These are phyloP conservation scores for Candida takata DNA, from an alignment of 805 yeast species.

Conservation along the genomic window DNA sequence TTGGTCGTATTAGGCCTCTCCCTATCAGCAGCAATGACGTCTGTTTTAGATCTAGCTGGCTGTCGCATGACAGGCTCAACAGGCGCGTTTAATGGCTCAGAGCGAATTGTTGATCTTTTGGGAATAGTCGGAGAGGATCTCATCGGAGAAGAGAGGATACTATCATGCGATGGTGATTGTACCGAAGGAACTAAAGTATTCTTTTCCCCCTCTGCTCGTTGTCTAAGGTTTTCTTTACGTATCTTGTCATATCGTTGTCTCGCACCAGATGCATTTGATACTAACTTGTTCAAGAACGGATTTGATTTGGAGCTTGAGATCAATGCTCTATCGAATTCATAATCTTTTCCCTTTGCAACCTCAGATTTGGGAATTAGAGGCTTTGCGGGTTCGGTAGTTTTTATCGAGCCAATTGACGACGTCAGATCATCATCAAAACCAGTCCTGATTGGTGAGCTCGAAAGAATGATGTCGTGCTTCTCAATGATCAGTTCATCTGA, in stretches of 20 bases:
- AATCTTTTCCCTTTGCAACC: neutral
- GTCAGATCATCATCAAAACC: conserved; percentile 1
- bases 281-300: conserved; percentile 4
- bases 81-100: neutral
- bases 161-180: too few species aligned
- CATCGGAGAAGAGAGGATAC: neutral
- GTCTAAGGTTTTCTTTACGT: neutral
- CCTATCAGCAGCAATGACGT: neutral
- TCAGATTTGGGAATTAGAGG: conserved; percentile 1
- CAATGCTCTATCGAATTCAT: conserved; percentile 3
- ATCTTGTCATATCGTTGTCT: conserved; percentile 2
- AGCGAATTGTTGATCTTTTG: neutral
- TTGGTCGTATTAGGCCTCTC: conserved; percentile 1
- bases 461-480: conserved; percentile 6
- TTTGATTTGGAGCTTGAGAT: conserved; percentile 2
- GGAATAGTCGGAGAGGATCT: neutral
- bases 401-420: conserved; percentile 6
- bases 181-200: neutral
- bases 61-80: neutral
- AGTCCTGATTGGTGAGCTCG: conserved; percentile 6
- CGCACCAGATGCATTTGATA: neutral
- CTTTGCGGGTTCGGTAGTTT: neutral
- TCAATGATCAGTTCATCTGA: conserved; percentile 1
- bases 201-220: neutral
- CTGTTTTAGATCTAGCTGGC: neutral